Base-by-base conservation (phyloP, 768 basidiomycete species). In the Trichaptum fuscoviolaceum region DNA sequence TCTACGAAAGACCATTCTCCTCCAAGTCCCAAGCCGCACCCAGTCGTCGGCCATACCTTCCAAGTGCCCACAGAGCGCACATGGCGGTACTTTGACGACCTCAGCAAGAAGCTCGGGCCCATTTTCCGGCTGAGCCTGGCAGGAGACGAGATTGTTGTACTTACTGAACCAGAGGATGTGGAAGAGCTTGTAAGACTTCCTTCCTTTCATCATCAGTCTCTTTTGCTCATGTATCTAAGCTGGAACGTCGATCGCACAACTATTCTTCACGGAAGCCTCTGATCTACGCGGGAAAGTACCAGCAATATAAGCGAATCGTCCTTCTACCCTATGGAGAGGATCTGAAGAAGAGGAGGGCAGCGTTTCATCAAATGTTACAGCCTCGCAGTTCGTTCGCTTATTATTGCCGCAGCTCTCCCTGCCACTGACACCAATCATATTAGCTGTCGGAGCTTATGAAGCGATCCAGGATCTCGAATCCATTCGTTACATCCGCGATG, bases 201-300 rank as follows among this genome's bases (percentile, higher is more conserved):
- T 61, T 35, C 23, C 7, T 25, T 24, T n/a, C 0, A 8, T 63
- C 6, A 12, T 12, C 2, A 52, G 20, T 52, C 3, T 52, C 25
- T 25, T 10, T 9, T 57, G 7, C 17, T 60, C 7, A 12, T 12
- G 0, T 12, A 18, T 58, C 20, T 52, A 27, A 69, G 68, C 67
- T 69, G 10, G 65, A 25, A 4, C 35, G 42, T 7, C 67, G 69
- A 3, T 69, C 69, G 26, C 15, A 36, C 26, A 69, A 69, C 25
- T 69, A 69, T 30, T 62, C 69, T 25, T 67, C 61, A 18, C 67
- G 62, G 20, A 52, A 52, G 10, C 42, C 42, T 20, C 65, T 70
- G n/a, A 63, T 71, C 35, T 71, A 70, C 57, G 69, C 70, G 9
- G 70, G 70, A 2, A 71, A 68, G 42, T 69, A 71, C 35, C 70